Evolutionary conservation across 2,329 filamentous ascomycete genomes (phyloP), one percentile per base, ranked within the genome.

Genomic region (Trichophyton benhamiae): DNA sequence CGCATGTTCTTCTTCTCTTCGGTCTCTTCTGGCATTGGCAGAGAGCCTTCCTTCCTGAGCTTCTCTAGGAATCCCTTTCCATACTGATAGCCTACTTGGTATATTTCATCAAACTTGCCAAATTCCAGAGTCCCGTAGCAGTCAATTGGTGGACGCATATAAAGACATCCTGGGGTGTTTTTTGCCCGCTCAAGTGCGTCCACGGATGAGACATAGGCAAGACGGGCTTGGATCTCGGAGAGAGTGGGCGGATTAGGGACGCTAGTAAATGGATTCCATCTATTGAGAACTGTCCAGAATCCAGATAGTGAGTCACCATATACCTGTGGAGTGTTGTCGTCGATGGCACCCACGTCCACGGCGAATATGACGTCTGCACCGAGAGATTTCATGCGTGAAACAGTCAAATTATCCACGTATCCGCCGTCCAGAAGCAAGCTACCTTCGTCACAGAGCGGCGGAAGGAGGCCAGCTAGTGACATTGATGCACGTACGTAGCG

Each of bases 91-190:
- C 94, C 95, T 9, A 96, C 82, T 67, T 87, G 81, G 70, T 95
- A 96, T 60, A 99, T 92, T 79, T 99, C 95, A 69, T 97, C 92
- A 73, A 99, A 99, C 74, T 95, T 96, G 64, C 86, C 89, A 78
- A 99, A 99, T 62, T 99, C 94, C 33, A 99, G 78, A 0, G 94
- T 99, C 3, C 91, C 94, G 68, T 96, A 99, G 1, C 84, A 82
- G 70, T 97, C 94, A 65, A 99, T 88, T 0, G 94, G 94, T 3
- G 95, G 95, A 0, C 94, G 84, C 89, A 99, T 95, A 74, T 99
- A 99, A 59, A 95, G 80, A 73, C 92, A 97, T 0, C 94, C 94
- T 0, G 90, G 85, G 69, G 88, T 92, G 3, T 81, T 87, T 79
- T 99, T 99, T 25, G 94, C 94, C 42, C 91, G 83, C 74, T 99